These are phyloP conservation scores for Solanum pinnatisectum DNA, from an alignment of 257 asterid genomes.

Conservation along the genomic window DNA sequence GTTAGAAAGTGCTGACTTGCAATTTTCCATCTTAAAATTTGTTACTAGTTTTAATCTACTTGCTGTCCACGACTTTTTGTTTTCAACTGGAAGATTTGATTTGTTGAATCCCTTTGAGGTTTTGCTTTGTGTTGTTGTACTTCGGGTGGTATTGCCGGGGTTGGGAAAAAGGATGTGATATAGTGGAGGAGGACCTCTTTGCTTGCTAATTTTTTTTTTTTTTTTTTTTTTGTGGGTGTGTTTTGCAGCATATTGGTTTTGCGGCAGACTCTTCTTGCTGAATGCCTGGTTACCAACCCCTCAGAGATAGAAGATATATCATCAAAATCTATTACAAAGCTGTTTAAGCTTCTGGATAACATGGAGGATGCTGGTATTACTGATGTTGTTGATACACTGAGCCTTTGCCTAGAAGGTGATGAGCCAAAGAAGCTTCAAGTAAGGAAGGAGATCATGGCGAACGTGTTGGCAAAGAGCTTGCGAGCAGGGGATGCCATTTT, in stretches of 20 bases:
- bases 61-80: not conserved
- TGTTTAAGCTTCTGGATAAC: conserved; percentile 3
- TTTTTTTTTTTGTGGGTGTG: not conserved
- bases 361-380: conserved; percentile 4
- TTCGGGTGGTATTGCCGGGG: not conserved
- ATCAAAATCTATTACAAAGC: not conserved
- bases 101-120: not conserved
- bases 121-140: not conserved
- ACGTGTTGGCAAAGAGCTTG: conserved; percentile 8
- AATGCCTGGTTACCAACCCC: conserved; percentile 3
- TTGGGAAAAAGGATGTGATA: not conserved
- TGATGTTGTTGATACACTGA: conserved; percentile 4
- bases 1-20: not conserved
- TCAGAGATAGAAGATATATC: conserved; percentile 1
- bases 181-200: not conserved
- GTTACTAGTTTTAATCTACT: not conserved
- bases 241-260: conserved; percentile 8
- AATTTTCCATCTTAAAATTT: not conserved
- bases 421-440: conserved; percentile 7
- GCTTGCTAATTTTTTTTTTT: not conserved
- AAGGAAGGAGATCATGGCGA: conserved; percentile 13
- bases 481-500: conserved; percentile 1
- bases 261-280: conserved; percentile 9
- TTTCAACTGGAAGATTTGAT: not conserved
- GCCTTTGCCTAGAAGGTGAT: not conserved